Evolutionary conservation across 73 alveolate genomes (phyloP).

Genomic region (Diophrys appendiculata): DNA sequence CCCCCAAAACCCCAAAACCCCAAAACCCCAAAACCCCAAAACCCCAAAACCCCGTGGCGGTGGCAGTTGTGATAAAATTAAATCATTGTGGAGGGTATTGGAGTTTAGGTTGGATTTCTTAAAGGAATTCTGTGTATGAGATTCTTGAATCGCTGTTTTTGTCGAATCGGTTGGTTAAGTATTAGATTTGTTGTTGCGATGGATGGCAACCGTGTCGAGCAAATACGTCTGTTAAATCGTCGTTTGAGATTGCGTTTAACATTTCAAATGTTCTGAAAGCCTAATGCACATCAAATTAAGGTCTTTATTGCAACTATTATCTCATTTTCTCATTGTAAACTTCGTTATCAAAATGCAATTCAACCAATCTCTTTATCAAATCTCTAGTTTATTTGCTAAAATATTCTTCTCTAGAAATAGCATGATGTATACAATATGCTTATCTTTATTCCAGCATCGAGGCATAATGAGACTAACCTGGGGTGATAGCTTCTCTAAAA

Average conservation of each 20-base stretch:
- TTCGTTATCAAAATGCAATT: slow-evolving; percentile 18
- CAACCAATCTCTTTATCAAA: slow-evolving; percentile 2
- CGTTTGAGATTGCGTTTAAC: no score
- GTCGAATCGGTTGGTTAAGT: slow-evolving; percentile 45
- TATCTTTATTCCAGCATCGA: neutral
- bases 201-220: no score
- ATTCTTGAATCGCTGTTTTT: slow-evolving; percentile 43
- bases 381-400: slow-evolving; percentile 21
- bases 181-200: no score
- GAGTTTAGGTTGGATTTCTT: slow-evolving; percentile 40
- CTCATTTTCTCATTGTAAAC: slow-evolving; percentile 17
- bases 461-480: slow-evolving; percentile 11
- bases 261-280: slow-evolving; percentile 50
- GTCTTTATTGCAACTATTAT: slow-evolving; percentile 23
- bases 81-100: no score
- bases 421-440: slow-evolving; percentile 8
- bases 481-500: slow-evolving; percentile 40
- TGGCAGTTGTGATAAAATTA: no score
- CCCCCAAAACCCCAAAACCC: no score
- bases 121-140: slow-evolving; percentile 38
- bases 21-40: no score
- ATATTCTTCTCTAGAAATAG: neutral
- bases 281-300: slow-evolving; percentile 43
- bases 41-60: no score
- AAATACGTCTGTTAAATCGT: no score